phyloP scores from a whole-genome alignment of 495 filamentous ascomycete species.

The Aspergillus sclerotiicarbonarius region DNA sequence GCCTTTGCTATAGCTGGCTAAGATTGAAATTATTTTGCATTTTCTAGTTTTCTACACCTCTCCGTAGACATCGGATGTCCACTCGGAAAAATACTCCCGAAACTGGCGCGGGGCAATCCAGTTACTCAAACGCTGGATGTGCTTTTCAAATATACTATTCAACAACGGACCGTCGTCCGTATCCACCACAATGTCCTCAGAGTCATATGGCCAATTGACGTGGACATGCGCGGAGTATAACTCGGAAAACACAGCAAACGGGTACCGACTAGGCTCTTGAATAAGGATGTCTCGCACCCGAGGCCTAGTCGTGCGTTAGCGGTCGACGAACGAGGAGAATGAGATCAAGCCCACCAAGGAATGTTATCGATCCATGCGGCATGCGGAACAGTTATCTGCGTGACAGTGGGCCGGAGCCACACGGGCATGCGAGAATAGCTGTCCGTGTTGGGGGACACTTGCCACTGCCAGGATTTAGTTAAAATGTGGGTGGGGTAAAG shows the following conservation, averaged over 20 bases:
- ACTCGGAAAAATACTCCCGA: conserved; percentile 11
- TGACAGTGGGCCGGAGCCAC: conserved; percentile 12
- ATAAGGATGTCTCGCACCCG: conserved; percentile 14
- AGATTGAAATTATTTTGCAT: too few species aligned
- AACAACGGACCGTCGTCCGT: background rate
- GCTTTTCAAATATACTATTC: conserved; percentile 17
- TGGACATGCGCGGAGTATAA: conserved; percentile 10
- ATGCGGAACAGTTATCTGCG: conserved; percentile 13
- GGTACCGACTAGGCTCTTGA: conserved; percentile 9
- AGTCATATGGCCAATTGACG: conserved; percentile 12
- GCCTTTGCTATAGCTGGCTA: too few species aligned
- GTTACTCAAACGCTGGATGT: conserved; percentile 7
- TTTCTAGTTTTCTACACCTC: too few species aligned
- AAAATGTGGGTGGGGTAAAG: too few species aligned
- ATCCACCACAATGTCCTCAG: conserved; percentile 4
- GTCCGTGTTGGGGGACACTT: too few species aligned
- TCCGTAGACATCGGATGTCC: conserved; percentile 1
- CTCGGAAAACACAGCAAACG: conserved; percentile 13
- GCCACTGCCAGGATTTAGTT: too few species aligned
- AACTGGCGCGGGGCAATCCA: conserved; percentile 9
- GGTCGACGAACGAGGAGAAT: too few species aligned
- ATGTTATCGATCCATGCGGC: conserved; percentile 17
- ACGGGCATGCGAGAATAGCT: too few species aligned
- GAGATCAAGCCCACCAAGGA: conserved; percentile 8
- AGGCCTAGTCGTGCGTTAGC: conserved; percentile 5